phyloP scores from a whole-genome alignment of 2,329 filamentous ascomycete species.

The Nemania sp. region DNA sequence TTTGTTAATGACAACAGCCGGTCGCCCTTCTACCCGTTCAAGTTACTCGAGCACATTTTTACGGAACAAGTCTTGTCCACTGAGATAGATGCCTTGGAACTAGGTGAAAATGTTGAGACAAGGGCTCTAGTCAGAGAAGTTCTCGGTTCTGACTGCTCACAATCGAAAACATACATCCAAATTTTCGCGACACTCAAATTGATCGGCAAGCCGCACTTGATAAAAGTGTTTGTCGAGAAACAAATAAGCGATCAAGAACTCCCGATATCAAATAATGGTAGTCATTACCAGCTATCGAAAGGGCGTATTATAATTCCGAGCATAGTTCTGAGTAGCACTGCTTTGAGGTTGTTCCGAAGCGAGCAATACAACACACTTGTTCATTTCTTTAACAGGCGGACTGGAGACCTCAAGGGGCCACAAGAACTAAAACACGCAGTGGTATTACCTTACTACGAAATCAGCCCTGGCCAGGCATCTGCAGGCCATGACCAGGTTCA shows the following conservation, averaged over 20 bases:
- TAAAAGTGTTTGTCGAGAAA: not conserved
- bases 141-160: not conserved
- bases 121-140: not conserved
- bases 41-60: too few species aligned
- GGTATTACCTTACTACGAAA: not conserved
- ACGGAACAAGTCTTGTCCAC: too few species aligned
- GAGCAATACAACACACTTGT: not conserved
- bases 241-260: not conserved
- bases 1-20: too few species aligned
- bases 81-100: too few species aligned
- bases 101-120: too few species aligned
- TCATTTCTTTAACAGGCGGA: not conserved
- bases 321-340: too few species aligned
- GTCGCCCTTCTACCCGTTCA: too few species aligned
- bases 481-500: too few species aligned
- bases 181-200: slow-evolving; percentile 2
- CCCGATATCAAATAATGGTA: not conserved
- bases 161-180: not conserved
- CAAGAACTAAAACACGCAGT: too few species aligned
- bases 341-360: not conserved
- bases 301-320: too few species aligned
- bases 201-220: not conserved
- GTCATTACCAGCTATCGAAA: not conserved
- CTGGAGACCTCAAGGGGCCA: not conserved
- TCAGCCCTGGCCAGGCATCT: too few species aligned